Evolutionary conservation across 2,329 filamentous ascomycete genomes (phyloP).

Genomic region (Didymella pomorum): DNA sequence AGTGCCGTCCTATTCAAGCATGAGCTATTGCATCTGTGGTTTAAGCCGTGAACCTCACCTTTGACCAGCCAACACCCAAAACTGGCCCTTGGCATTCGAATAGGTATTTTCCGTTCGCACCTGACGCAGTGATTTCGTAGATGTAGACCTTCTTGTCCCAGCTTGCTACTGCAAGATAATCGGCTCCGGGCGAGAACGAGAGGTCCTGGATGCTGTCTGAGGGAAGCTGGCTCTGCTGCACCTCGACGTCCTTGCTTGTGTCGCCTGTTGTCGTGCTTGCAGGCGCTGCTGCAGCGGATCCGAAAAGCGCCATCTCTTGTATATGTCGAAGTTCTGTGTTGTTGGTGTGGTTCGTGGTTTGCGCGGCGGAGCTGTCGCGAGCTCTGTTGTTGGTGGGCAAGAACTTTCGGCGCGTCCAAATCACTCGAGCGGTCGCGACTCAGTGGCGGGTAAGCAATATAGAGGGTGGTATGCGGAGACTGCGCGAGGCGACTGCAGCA

Average conservation of each 20-base stretch:
- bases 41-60: constrained; percentile 63
- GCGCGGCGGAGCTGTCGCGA: constrained; percentile 35
- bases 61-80: constrained; percentile 85
- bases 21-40: constrained; percentile 21
- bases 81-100: constrained; percentile 86
- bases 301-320: constrained; percentile 67
- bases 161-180: constrained; percentile 87
- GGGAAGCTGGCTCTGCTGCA: constrained; percentile 72
- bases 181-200: constrained; percentile 76
- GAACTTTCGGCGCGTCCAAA: constrained; percentile 19
- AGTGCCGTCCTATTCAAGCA: constrained; percentile 75
- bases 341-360: constrained; percentile 8
- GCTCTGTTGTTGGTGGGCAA: constrained; percentile 17
- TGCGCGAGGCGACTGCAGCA: constrained; percentile 15
- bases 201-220: constrained; percentile 91
- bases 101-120: constrained; percentile 82
- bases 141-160: constrained; percentile 99
- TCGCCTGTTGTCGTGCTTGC: constrained; percentile 83
- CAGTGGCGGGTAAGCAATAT: background rate
- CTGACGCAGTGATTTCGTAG: constrained; percentile 87
- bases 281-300: constrained; percentile 60
- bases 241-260: constrained; percentile 84
- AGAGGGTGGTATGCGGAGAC: background rate
- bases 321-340: background rate
- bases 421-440: background rate